A percentile compares a stretch with the other conserved stretches of the same genome.
Evolutionary conservation across 2,329 filamentous ascomycete species (phyloP).

Genomic region (Botrytis porri): DNA sequence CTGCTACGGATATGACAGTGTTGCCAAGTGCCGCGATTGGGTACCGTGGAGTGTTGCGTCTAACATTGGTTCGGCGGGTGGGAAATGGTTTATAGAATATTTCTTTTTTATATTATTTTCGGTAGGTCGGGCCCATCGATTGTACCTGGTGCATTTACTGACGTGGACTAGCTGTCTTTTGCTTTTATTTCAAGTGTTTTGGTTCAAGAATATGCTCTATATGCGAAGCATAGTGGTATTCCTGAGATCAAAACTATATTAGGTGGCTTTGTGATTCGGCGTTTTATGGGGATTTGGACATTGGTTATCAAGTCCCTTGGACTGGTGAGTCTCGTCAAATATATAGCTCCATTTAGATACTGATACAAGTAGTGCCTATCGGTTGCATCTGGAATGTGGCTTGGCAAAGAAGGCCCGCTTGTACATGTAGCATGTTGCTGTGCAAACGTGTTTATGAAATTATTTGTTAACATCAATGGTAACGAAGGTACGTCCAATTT

Average conservation of each 20-base stretch:
- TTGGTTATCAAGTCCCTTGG: constrained; percentile 86
- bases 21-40: constrained; percentile 83
- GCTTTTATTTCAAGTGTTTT: constrained; percentile 74
- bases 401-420: constrained; percentile 92
- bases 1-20: constrained; percentile 85
- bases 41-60: constrained; percentile 77
- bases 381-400: constrained; percentile 91
- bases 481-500: constrained; percentile 68
- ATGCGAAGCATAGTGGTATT: constrained; percentile 93
- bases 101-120: constrained; percentile 83
- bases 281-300: constrained; percentile 86
- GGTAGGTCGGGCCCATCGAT: constrained; percentile 48
- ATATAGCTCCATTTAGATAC: constrained; percentile 13
- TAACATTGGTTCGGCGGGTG: constrained; percentile 61
- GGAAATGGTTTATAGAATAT: constrained; percentile 81
- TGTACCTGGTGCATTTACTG: not conserved
- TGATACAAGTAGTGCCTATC: constrained; percentile 66
- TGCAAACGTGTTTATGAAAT: constrained; percentile 88
- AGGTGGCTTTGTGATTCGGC: constrained; percentile 86
- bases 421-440: constrained; percentile 98
- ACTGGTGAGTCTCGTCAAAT: constrained; percentile 53
- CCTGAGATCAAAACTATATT: constrained; percentile 96
- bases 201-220: constrained; percentile 78
- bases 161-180: constrained; percentile 60
- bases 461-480: constrained; percentile 73